These are phyloP conservation scores for Bothriochloa decipiens DNA, from an alignment of 176 grass and related monocot species.

Conservation along the genomic window DNA sequence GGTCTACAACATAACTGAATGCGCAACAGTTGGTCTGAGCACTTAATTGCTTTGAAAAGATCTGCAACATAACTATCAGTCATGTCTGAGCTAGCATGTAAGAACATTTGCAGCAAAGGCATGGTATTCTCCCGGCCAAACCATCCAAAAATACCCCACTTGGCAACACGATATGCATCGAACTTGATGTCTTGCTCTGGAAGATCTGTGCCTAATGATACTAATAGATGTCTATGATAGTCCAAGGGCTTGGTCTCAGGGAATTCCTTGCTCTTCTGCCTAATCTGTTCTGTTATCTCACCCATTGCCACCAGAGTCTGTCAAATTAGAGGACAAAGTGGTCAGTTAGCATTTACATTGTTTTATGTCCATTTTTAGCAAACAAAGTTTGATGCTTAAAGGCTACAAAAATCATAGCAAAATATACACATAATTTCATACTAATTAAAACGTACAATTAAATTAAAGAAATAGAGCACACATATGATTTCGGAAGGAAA, in stretches of 20 bases:
- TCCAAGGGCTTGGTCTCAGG: conserved; percentile 41
- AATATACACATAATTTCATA: background rate
- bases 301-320: conserved; percentile 60
- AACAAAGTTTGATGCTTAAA: background rate
- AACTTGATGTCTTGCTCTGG: conserved; percentile 46
- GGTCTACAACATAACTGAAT: background rate
- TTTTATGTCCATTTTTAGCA: background rate
- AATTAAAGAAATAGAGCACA: background rate
- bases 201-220: conserved; percentile 48
- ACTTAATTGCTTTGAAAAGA: conserved; percentile 49
- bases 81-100: conserved; percentile 49
- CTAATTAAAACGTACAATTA: background rate
- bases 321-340: background rate
- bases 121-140: conserved; percentile 29
- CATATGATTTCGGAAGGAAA: background rate
- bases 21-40: conserved; percentile 40
- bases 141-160: conserved; percentile 67
- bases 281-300: conserved; percentile 59
- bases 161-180: conserved; percentile 36
- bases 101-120: conserved; percentile 57
- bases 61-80: conserved; percentile 48
- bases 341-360: conserved; percentile 15
- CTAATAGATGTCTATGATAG: conserved; percentile 59
- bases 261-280: conserved; percentile 42
- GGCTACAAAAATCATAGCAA: background rate